phyloP scores from a whole-genome alignment of 1,284 basidiomycete species.

The Termitomyces sp. region DNA sequence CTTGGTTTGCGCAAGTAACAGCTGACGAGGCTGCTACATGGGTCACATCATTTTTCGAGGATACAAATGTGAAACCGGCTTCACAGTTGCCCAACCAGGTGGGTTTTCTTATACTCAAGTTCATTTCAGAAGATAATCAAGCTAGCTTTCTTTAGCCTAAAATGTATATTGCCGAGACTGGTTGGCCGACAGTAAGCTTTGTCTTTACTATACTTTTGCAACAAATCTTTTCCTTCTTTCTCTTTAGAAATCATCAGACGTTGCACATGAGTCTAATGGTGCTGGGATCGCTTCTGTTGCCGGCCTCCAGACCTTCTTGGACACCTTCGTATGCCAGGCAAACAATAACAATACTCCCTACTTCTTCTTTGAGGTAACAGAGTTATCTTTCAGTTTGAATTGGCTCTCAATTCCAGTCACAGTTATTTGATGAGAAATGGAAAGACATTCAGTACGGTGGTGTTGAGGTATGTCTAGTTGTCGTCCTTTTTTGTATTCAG shows the following conservation, averaged over 20 bases:
- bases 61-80: slow-evolving; percentile 54
- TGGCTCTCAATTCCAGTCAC: background rate
- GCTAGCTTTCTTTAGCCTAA: slow-evolving; percentile 37
- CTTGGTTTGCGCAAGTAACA: slow-evolving; percentile 63
- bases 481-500: slow-evolving; percentile 22
- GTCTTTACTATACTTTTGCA: background rate
- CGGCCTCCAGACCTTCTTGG: slow-evolving; percentile 69
- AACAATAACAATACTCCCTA: slow-evolving; percentile 77
- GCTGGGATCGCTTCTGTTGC: slow-evolving; percentile 62
- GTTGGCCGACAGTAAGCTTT: slow-evolving; percentile 73
- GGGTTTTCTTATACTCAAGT: background rate
- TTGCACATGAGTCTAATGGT: slow-evolving; percentile 53
- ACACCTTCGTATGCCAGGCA: slow-evolving; percentile 85
- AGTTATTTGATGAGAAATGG: slow-evolving; percentile 7
- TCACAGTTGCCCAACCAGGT: slow-evolving; percentile 23
- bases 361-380: slow-evolving; percentile 72
- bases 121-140: background rate
- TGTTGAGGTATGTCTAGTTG: slow-evolving; percentile 11
- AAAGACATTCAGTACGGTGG: slow-evolving; percentile 66
- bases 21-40: slow-evolving; percentile 63
- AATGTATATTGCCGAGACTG: slow-evolving; percentile 91
- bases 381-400: slow-evolving; percentile 1
- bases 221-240: slow-evolving; percentile 1
- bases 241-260: slow-evolving; percentile 56
- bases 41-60: slow-evolving; percentile 43